Percentiles rank a stretch among this genome's conserved stretches.
phyloP scores from a whole-genome alignment of 2,329 filamentous ascomycete genomes.

The Rhynchosporium graminicola region DNA sequence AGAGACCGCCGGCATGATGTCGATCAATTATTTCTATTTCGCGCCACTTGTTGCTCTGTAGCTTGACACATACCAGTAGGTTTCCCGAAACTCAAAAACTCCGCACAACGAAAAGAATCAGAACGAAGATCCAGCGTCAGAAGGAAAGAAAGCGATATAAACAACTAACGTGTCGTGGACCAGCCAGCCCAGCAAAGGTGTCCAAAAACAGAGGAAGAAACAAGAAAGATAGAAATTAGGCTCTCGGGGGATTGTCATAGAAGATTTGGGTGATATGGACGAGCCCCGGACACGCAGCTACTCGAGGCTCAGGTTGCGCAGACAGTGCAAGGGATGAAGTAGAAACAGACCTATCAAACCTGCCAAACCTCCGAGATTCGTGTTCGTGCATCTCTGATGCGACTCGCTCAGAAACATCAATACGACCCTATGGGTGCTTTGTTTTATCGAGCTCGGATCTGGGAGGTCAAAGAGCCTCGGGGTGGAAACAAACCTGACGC shows the following conservation, averaged over 20 bases:
- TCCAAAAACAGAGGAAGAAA: background rate
- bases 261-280: background rate
- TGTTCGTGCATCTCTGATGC: slow-evolving; percentile 2
- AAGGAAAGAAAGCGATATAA: background rate
- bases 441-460: background rate
- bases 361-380: background rate
- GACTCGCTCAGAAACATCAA: slow-evolving; percentile 13
- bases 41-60: slow-evolving; percentile 5
- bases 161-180: slow-evolving; percentile 7
- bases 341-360: slow-evolving; percentile 13
- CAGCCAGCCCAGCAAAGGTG: slow-evolving; percentile 6
- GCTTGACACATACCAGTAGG: slow-evolving; percentile 2
- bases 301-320: slow-evolving; percentile 11
- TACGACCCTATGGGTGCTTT: slow-evolving; percentile 2
- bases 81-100: background rate
- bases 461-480: background rate
- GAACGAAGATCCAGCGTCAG: slow-evolving; percentile 5
- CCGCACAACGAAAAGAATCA: background rate
- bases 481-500: slow-evolving; percentile 25
- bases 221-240: background rate
- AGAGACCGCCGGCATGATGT: slow-evolving; percentile 2
- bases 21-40: background rate
- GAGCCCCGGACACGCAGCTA: background rate
- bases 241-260: background rate
- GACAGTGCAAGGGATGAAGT: background rate